Base-by-base conservation (phyloP, 768 basidiomycete species). In the Lentinula aciculospora region DNA sequence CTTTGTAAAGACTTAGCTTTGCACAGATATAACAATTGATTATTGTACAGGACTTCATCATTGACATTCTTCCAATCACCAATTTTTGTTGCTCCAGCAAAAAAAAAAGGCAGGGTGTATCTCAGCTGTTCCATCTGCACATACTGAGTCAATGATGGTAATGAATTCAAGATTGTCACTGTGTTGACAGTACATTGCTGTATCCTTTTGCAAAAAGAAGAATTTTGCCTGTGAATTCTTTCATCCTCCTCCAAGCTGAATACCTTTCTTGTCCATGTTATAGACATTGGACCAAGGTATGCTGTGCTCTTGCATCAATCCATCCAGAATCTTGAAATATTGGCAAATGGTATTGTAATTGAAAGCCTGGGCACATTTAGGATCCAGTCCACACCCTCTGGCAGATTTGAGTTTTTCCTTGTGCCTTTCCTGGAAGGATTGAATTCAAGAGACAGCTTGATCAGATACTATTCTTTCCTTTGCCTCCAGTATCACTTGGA, bases 161-260 rank as follows among this genome's bases (percentile, higher is more conserved):
- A 79, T 69, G 2, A 77, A 69, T 58, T 79, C 69, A 1, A 75
- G 68, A 45, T 75, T 71, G n/a, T 63, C 72, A 60, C 64, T 69
- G 8, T 62, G 54, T 8, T 66, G 55, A 19, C 62, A 55, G 53
- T 71, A 69, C 7, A 61, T 57, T 1, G 39, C 37, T 3, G 60
- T 54, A 19, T 65, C 54, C 6, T 63, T 58, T 1, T 65, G 61
- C 19, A 61, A 54, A 49, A 70, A 54, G 47, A 72, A 64, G 47
- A 61, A 64, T 40, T 67, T 65, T 19, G 53, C 45, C 29, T 60
- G 45, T 34, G 37, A 31, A 21, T 45, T 45, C 29, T 60, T 63
- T 34, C 45, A 46, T 2, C 69, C 69, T 9, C 66, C 67, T 27
- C 69, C 71, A 15, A 60, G 23, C 47, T 71, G 68, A 25, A 65